Evolutionary conservation across 1,139 yeast species (phyloP), one percentile per base, ranked within the genome.

Genomic region (Geotrichum phurueaensis): DNA sequence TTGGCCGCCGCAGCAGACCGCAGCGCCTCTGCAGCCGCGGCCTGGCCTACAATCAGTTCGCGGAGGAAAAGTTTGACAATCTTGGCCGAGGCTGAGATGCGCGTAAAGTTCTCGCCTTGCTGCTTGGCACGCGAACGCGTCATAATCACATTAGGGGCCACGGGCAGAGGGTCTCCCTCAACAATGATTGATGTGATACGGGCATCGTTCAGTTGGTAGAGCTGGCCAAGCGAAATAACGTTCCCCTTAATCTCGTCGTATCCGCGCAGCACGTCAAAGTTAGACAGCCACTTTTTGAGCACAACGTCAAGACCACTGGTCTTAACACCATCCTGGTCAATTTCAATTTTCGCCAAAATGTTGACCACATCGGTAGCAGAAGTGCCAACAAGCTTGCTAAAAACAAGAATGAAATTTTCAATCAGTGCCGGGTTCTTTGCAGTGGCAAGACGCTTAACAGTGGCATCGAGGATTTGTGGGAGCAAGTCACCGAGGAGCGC

Each of bases 221-320:
- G 76, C 62, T 82, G 81, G 31, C 84, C 84, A 53, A 94, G 77
- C 0, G 97, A 96, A 51, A 82, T 71, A 4, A 89, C 81, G 69
- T 89, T 89, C 62, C 84, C 84, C 65, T 82, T 80, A 60, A 92
- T 89, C 63, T 84, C 84, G 49, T 85, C 88, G 63, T 82, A 85
- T 0, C 97, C 97, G 62, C 95, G 78, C 53, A 92, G 81, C 1
- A 87, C 84, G 68, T 89, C 95, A 73, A 89, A 92, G 1, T 91
- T 82, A 47, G 84, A 84, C 58, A 92, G 81, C 97, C 98, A 92
- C 60, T 87, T 85, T 4, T 86, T 86, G 56, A 89, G 70, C 1
- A 86, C 82, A 2, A 77, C 71, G 9, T 73, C 71, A 18, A 86
- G 71, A 1, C 84, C 85, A 53, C 75, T 51, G 13, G 52, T 33